Percentiles rank a stretch among this genome's conserved stretches.
These are phyloP conservation scores for Polychaeton citri DNA, from an alignment of 2,329 filamentous ascomycete species.

Conservation along the genomic window DNA sequence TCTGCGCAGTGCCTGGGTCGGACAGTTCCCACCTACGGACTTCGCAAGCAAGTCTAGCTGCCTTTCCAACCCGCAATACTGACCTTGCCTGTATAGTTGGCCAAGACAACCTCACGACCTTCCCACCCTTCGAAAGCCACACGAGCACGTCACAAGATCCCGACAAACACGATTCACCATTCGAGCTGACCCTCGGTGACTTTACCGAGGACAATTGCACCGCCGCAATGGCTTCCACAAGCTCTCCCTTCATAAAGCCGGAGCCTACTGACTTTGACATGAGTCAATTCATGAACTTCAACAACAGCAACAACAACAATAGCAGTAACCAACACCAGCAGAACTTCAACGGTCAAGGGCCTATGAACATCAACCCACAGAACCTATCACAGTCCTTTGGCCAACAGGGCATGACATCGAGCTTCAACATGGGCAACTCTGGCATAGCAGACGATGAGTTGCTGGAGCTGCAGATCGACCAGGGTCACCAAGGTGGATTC, in stretches of 20 bases:
- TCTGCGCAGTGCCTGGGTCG: no score
- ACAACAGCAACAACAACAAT: no score
- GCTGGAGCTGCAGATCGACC: conserved; percentile 49
- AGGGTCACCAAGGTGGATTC: conserved; percentile 31
- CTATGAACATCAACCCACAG: conserved; percentile 61
- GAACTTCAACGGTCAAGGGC: conserved; percentile 28
- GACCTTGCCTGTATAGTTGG: no score
- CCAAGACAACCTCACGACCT: conserved; percentile 16
- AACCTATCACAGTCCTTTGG: conserved; percentile 46
- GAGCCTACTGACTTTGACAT: conserved; percentile 51
- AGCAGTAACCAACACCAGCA: conserved; percentile 5
- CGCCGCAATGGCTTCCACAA: conserved; percentile 39
- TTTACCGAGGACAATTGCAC: conserved; percentile 8
- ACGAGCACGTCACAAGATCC: conserved; percentile 7
- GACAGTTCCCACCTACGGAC: no score
- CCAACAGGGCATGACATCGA: conserved; percentile 48
- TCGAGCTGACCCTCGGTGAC: conserved; percentile 19
- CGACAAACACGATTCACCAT: conserved; percentile 22
- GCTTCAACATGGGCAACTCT: conserved; percentile 65
- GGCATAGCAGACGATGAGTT: conserved; percentile 82
- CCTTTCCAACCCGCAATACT: no score
- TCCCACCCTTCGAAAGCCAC: conserved; percentile 20
- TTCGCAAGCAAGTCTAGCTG: no score
- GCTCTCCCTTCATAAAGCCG: conserved; percentile 53
- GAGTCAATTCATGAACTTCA: conserved; percentile 21